Evolutionary conservation across 176 grass and related monocot species (phyloP).

Genomic region (Areca catechu): DNA sequence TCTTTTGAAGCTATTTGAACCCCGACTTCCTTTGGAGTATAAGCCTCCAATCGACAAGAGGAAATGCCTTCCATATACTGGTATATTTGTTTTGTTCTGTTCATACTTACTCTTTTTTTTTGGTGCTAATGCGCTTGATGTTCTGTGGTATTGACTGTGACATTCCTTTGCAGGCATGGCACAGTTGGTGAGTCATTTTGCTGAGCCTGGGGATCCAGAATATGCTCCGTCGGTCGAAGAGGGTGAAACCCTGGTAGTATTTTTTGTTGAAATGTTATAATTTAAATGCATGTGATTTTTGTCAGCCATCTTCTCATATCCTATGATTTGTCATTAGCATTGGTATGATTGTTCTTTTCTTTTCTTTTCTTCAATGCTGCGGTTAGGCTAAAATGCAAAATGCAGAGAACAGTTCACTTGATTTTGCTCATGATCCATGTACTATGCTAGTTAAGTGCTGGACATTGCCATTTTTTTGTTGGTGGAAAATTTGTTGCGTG

Average conservation of each 20-base stretch:
- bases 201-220: conserved; percentile 45
- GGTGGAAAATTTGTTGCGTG: too few species aligned
- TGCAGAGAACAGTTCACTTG: too few species aligned
- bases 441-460: too few species aligned
- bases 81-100: conserved; percentile 9
- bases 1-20: conserved; percentile 89
- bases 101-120: not conserved
- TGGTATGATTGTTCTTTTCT: too few species aligned
- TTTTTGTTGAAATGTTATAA: not conserved
- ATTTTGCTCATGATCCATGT: too few species aligned
- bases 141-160: not conserved
- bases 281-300: too few species aligned
- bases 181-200: conserved; percentile 46
- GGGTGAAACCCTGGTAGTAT: conserved; percentile 43
- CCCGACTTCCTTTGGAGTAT: conserved; percentile 61
- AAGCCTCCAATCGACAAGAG: conserved; percentile 78
- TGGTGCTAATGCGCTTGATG: too few species aligned
- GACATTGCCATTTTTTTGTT: too few species aligned
- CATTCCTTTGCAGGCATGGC: conserved; percentile 39
- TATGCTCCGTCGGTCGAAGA: conserved; percentile 47
- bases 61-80: conserved; percentile 50
- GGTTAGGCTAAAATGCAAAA: too few species aligned
- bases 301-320: too few species aligned
- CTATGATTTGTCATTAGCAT: too few species aligned
- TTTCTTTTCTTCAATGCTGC: too few species aligned